Base-by-base conservation (phyloP, 208 protist species). In the Crithidia sp. region DNA sequence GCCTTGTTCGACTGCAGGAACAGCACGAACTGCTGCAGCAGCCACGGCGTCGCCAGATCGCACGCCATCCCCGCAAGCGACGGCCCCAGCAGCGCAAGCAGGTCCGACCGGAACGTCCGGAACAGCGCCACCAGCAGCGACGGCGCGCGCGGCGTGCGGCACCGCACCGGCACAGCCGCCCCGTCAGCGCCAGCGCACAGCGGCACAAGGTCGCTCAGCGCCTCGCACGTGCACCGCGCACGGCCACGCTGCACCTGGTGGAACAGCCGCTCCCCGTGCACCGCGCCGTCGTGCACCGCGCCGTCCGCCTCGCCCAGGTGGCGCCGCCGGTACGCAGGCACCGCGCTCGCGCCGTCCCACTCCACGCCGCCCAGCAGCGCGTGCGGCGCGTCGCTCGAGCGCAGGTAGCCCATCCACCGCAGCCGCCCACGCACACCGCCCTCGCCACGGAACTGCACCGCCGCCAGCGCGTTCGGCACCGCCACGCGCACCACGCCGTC, bases 231-330 rank as follows among this genome's bases (percentile, higher is more conserved):
- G 58, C 75, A 76, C 44, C 75, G 17, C 80, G 77, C 14, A 8
- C 14, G 40, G 19, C 57, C 17, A 36, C 79, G 1, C 41, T 45
- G 14, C 59, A n/a, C 76, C 56, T 73, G 60, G 3, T 82, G 68
- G 56, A 94, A 94, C n/a, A 94, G 76, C 43, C 81, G 67, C 63
- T 92, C 86, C n/a, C 87, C 84, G 39, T 89, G 77, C 53, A 86
- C 79, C 7, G 49, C 59, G 14, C 88, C 88, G 61, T 86, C 57
- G 58, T 73, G 62, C 50, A 65, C 53, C 16, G 65, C 70, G 14
- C 72, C 85, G 9, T 56, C 47, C 8, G 9, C 64, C 2, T 79
- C 72, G 9, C 37, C 64, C 37, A 8, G 10, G 36, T 62, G 10
- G 9, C 57, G n/a, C 39, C 4, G 10, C 45, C 69, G 62, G 63